These are phyloP conservation scores for Cyclotella kingstonii DNA, from an alignment of 108 stramenopile genomes.

Conservation along the genomic window DNA sequence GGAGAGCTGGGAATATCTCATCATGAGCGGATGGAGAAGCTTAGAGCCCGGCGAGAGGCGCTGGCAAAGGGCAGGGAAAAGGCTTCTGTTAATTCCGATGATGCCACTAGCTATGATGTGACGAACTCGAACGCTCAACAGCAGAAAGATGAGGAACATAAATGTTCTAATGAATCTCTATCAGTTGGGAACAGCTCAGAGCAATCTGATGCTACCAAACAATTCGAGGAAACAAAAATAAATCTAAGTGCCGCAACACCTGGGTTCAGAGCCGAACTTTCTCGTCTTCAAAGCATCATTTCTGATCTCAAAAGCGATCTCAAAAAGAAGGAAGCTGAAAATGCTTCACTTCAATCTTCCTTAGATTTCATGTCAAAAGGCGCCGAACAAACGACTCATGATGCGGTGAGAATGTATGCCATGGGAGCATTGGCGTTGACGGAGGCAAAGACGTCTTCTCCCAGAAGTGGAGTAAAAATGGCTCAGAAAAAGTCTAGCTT, in stretches of 20 bases:
- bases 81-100: background rate
- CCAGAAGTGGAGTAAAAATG: too few relatives aligned
- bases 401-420: conserved; percentile 47
- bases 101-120: background rate
- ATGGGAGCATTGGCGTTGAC: conserved; percentile 46
- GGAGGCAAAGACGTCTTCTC: conserved; percentile 20
- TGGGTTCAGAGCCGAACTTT: conserved; percentile 28
- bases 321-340: conserved; percentile 23
- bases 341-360: conserved; percentile 33
- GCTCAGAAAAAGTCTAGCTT: background rate
- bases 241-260: conserved; percentile 19
- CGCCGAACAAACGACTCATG: conserved; percentile 42
- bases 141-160: background rate
- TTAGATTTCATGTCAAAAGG: conserved; percentile 45
- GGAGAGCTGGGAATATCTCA: background rate
- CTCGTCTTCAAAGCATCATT: conserved; percentile 29
- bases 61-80: conserved; percentile 14
- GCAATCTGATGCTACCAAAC: too few relatives aligned
- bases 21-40: conserved; percentile 14
- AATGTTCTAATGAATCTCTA: background rate
- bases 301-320: conserved; percentile 16
- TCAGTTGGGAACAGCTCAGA: too few relatives aligned
- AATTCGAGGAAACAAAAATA: background rate
- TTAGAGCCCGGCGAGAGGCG: conserved; percentile 36
- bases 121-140: background rate